These are phyloP conservation scores for Pseudozyma hubeiensis DNA, from an alignment of 1,284 basidiomycete genomes.

Conservation along the genomic window DNA sequence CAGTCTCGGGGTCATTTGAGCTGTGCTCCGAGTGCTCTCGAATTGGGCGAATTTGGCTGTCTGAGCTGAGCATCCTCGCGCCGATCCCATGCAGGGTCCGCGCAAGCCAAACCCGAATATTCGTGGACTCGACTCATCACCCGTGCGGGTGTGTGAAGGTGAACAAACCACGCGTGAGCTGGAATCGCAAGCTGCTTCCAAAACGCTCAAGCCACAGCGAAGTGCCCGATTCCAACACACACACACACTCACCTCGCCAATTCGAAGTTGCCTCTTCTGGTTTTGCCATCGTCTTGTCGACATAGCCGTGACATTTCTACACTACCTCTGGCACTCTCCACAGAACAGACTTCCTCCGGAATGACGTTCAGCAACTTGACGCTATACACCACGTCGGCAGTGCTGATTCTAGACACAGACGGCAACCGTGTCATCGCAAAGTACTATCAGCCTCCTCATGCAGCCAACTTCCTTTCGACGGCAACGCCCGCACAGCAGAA, in stretches of 20 bases:
- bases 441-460: conserved; percentile 85
- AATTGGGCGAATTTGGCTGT: not conserved
- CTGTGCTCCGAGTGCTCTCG: conserved; percentile 19
- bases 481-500: conserved; percentile 55
- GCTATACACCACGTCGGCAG: conserved; percentile 69
- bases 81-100: conserved; percentile 2
- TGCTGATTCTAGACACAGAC: conserved; percentile 92
- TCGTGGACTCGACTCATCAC: no score
- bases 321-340: no score
- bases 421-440: conserved; percentile 94
- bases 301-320: no score
- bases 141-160: not conserved
- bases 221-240: conserved; percentile 21
- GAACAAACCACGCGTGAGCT: conserved; percentile 7
- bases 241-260: not conserved
- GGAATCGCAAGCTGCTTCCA: not conserved
- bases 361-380: conserved; percentile 65
- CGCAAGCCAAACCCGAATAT: not conserved
- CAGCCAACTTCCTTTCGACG: conserved; percentile 60
- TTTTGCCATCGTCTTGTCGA: not conserved
- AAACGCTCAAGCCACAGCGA: conserved; percentile 10
- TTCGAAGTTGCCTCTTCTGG: not conserved
- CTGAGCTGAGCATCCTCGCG: not conserved
- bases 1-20: no score
- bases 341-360: not conserved